Evolutionary conservation across 306 rosid genomes (phyloP), one percentile per base, ranked within the genome.

Genomic region (Macrotyloma uniflorum): DNA sequence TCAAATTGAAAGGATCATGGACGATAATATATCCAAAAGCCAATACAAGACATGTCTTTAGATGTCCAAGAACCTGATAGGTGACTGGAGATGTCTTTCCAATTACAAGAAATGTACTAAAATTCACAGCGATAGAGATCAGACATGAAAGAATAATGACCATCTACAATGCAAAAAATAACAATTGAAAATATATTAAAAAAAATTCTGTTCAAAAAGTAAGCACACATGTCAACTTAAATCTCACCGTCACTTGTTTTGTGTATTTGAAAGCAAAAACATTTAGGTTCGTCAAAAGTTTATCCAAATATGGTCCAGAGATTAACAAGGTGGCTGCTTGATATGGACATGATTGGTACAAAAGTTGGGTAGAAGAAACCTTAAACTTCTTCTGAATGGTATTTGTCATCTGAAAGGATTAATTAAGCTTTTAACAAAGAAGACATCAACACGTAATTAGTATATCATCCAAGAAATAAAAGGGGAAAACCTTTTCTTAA

Each of bases 71-170:
- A 76, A 92, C 98, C 76, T 94, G 98, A 80, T 94, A 92, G 28
- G 98, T 94, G 24, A 94, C 97, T 3, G 97, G 92, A 51, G 98
- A 94, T 49, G 98, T 94, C 83, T 82, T 94, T 85, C 98, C 98
- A 46, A 94, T 95, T 54, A 95, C 98, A 40, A 95, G 96, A 84
- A 95, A 95, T 62, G 98, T 95, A 76, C 98, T 92, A 76, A 95
- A 95, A 76, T 95, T 95, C 72, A 95, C 98, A 18, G 93, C 86
- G 42, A 95, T 94, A 2, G 98, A 91, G 71, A 95, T 91, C 78
- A 92, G 73, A 82, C 98, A 95, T 57, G 98, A 94, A 13, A 94
- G 88, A 75, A 90, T 51, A 20, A 94, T 91, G 86, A 82, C 91
- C 57, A 14, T 46, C 98, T 94, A 91, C 86, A 86, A 72, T 30